Conservation (phyloP, 1,284 basidiomycete species). For the Moesziomyces globuligerus region DNA sequence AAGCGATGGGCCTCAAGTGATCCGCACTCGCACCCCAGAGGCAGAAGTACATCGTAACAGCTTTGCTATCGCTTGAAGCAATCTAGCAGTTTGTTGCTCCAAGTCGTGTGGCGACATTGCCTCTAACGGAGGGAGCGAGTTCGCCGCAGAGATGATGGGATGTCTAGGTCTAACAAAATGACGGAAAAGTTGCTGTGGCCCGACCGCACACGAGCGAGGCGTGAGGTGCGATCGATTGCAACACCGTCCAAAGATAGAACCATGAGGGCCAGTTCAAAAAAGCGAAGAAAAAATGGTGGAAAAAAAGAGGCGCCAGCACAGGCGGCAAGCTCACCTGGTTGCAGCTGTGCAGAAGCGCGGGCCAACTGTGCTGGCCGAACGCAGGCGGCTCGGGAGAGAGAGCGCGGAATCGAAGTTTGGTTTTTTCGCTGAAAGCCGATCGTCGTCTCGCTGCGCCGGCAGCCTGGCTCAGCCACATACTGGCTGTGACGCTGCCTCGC, state of each 20-base stretch:
- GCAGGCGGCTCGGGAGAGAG: neutral
- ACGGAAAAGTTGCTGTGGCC: no score
- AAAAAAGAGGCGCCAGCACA: neutral
- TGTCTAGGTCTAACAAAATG: no score
- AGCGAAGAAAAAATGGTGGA: neutral
- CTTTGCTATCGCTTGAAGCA: no score
- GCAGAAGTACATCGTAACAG: no score
- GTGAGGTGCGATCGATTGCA: neutral
- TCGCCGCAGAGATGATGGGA: no score
- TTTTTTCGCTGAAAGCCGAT: constrained; percentile 20
- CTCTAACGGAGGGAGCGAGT: no score
- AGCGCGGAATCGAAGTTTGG: constrained; percentile 4
- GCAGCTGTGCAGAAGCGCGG: neutral
- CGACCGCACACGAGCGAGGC: no score
- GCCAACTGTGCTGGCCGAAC: neutral
- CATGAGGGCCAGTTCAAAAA: no score
- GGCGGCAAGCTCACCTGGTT: neutral
- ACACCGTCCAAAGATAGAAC: neutral
- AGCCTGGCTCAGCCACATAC: constrained; percentile 1
- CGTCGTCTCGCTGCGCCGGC: neutral
- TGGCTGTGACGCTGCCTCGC: neutral
- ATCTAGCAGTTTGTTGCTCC: neutral
- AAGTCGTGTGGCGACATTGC: no score
- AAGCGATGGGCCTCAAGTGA: constrained; percentile 37
- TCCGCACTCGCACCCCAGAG: neutral